These are phyloP conservation scores for Malassezia equina DNA, from an alignment of 1,284 basidiomycete species.

Conservation along the genomic window DNA sequence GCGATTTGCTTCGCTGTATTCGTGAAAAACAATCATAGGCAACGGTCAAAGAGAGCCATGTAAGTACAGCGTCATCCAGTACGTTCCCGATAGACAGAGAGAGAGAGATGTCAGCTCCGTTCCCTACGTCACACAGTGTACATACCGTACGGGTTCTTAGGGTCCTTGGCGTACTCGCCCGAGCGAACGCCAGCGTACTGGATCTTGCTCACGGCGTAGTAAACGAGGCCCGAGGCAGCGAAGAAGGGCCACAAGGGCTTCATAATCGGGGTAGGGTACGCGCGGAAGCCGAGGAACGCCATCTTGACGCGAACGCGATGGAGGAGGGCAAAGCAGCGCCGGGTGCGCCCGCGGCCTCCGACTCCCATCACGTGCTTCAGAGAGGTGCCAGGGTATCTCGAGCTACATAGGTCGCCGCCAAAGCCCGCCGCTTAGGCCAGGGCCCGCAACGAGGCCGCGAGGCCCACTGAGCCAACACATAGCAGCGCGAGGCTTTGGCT, in stretches of 20 bases:
- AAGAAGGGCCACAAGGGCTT: constrained; percentile 46
- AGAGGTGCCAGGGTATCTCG: constrained; percentile 16
- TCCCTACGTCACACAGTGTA: neutral
- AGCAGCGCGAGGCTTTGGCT: neutral
- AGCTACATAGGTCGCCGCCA: neutral
- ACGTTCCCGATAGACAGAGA: no score
- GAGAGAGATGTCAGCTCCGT: neutral
- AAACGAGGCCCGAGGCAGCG: constrained; percentile 36
- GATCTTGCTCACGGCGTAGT: constrained; percentile 37
- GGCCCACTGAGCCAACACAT: neutral
- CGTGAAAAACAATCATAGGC: neutral
- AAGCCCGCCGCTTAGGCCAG: neutral
- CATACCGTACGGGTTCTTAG: constrained; percentile 45
- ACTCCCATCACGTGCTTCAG: constrained; percentile 11
- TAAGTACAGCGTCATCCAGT: no score
- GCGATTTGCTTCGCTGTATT: constrained; percentile 17
- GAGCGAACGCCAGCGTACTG: constrained; percentile 35
- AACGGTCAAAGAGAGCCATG: neutral
- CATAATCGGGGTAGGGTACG: constrained; percentile 43
- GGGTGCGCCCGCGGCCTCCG: neutral
- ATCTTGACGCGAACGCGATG: constrained; percentile 15
- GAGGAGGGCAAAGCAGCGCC: neutral
- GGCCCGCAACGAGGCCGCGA: neutral
- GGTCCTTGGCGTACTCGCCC: constrained; percentile 41
- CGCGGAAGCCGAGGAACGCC: constrained; percentile 42